These are phyloP conservation scores for Fraxinus angustifolia DNA, from an alignment of 305 asterid species.

Conservation along the genomic window DNA sequence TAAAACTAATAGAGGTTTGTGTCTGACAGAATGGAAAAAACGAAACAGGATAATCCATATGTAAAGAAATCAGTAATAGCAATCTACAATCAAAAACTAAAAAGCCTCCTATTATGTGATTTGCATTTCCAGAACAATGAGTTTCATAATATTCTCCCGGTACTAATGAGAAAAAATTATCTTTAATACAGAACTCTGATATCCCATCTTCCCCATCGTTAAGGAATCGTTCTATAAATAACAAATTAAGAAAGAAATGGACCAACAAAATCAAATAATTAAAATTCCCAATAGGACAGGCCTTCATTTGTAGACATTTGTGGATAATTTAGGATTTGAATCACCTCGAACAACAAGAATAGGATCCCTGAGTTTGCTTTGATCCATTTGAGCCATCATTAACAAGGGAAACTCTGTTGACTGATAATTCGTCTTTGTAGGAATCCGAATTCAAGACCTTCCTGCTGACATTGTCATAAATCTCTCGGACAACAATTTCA, in stretches of 20 bases:
- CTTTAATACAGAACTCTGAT: not conserved
- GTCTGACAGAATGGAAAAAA: not conserved
- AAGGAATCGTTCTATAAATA: conserved; percentile 22
- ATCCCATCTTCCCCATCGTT: conserved; percentile 18
- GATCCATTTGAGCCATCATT: conserved; percentile 43
- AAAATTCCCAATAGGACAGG: conserved; percentile 18
- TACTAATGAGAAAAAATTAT: conserved; percentile 9
- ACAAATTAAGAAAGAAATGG: conserved; percentile 20
- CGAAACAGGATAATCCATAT: not conserved
- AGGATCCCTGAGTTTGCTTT: conserved; percentile 41
- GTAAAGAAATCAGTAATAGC: not conserved
- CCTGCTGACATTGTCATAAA: conserved; percentile 66
- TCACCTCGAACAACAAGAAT: conserved; percentile 70
- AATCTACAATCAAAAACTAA: not conserved
- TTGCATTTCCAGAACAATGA: conserved; percentile 30
- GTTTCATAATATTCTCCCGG: conserved; percentile 3
- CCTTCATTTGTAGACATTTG: conserved; percentile 20
- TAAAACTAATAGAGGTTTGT: not conserved
- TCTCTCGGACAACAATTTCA: conserved; percentile 65
- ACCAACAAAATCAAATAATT: conserved; percentile 17
- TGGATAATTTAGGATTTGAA: conserved; percentile 3
- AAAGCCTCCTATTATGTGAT: not conserved
- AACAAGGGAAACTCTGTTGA: conserved; percentile 61
- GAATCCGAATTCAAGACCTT: conserved; percentile 83
- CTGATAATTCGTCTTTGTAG: conserved; percentile 63